Evolutionary conservation across 805 yeast species (phyloP).

Genomic region (Metschnikowia cubensis): DNA sequence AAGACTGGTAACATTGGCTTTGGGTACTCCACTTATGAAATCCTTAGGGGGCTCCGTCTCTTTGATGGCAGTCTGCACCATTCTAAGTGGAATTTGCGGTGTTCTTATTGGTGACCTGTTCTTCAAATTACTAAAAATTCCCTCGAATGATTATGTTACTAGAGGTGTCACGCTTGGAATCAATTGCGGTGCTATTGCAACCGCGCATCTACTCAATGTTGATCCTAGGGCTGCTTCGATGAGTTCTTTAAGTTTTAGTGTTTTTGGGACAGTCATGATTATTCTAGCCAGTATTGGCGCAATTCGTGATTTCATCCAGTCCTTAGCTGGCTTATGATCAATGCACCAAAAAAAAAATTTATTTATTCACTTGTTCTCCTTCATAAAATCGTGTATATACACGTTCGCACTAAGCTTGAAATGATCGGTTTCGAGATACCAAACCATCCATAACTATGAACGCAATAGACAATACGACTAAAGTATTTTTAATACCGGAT

Average conservation of each 20-base stretch:
- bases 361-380: neutral
- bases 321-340: constrained; percentile 42
- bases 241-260: constrained; percentile 64
- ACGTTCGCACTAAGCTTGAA: neutral
- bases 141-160: constrained; percentile 64
- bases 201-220: constrained; percentile 63
- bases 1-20: constrained; percentile 71
- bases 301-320: constrained; percentile 36
- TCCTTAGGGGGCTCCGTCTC: constrained; percentile 66
- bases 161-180: constrained; percentile 75
- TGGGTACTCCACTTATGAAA: constrained; percentile 71
- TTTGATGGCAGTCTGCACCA: constrained; percentile 75
- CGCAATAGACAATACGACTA: constrained; percentile 7
- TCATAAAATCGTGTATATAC: neutral
- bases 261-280: constrained; percentile 72
- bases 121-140: constrained; percentile 48
- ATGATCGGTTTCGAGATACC: neutral
- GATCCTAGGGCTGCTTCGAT: constrained; percentile 82
- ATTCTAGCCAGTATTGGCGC: constrained; percentile 56
- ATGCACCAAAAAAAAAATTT: neutral
- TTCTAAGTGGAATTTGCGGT: constrained; percentile 71
- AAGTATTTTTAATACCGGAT: constrained; percentile 12
- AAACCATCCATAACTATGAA: neutral
- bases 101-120: constrained; percentile 59
- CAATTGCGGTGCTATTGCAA: constrained; percentile 79